Conservation (phyloP, 805 yeast genomes). For the Sugiyamaella mastotermitis region DNA sequence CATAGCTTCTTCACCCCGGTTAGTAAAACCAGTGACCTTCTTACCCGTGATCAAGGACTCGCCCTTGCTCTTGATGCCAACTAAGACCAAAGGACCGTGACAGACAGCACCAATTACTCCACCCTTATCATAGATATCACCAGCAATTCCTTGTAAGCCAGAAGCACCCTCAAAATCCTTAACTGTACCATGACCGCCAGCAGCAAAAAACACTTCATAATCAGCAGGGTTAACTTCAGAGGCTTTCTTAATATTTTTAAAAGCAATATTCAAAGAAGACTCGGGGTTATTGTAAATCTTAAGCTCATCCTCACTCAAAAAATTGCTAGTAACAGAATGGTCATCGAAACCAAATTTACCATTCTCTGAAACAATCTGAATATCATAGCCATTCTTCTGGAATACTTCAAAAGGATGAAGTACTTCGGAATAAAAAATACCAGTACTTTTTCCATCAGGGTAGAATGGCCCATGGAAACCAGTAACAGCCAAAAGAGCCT, state of each 20-base stretch:
- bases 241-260: constrained; percentile 41
- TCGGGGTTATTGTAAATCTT: constrained; percentile 34
- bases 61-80: constrained; percentile 39
- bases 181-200: constrained; percentile 62
- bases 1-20: constrained; percentile 42
- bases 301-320: constrained; percentile 41
- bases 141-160: constrained; percentile 41
- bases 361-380: constrained; percentile 52
- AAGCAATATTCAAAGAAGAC: constrained; percentile 36
- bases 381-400: constrained; percentile 43
- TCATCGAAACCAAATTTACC: constrained; percentile 56
- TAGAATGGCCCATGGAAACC: constrained; percentile 37
- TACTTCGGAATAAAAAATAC: constrained; percentile 54
- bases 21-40: constrained; percentile 56
- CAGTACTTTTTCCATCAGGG: constrained; percentile 55
- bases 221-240: constrained; percentile 43
- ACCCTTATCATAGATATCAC: constrained; percentile 41
- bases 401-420: constrained; percentile 51
- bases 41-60: constrained; percentile 45
- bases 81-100: constrained; percentile 60
- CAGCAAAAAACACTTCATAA: constrained; percentile 50
- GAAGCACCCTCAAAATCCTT: constrained; percentile 53
- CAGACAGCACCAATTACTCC: constrained; percentile 63
- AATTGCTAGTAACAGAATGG: constrained; percentile 41
- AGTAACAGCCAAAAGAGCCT: constrained; percentile 19